Evolutionary conservation across 768 basidiomycete species (phyloP).

Genomic region (Lactifluus piperatus): DNA sequence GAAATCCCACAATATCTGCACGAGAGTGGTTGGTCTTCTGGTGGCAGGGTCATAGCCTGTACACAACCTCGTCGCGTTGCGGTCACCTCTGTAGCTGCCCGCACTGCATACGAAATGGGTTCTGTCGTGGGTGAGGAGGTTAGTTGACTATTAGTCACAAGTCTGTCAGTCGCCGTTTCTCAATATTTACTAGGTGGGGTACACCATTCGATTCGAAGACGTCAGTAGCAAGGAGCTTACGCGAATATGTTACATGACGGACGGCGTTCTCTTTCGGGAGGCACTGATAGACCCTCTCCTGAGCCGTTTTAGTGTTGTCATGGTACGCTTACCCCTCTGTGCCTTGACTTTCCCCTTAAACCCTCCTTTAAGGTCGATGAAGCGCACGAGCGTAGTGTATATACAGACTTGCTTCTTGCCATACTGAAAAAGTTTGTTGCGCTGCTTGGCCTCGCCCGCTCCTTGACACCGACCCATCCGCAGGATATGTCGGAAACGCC

Average conservation of each 20-base stretch:
- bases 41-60: slow-evolving; percentile 81
- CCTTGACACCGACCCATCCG: background rate
- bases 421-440: slow-evolving; percentile 75
- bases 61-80: slow-evolving; percentile 92
- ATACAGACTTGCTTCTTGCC: slow-evolving; percentile 89
- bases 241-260: slow-evolving; percentile 91
- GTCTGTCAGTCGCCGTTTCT: slow-evolving; percentile 88
- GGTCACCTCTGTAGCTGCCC: slow-evolving; percentile 85
- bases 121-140: slow-evolving; percentile 85
- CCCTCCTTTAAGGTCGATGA: slow-evolving; percentile 69
- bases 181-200: slow-evolving; percentile 79
- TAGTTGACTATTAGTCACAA: slow-evolving; percentile 54
- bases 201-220: slow-evolving; percentile 95
- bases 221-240: slow-evolving; percentile 79
- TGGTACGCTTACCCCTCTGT: slow-evolving; percentile 45
- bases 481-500: slow-evolving; percentile 88
- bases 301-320: slow-evolving; percentile 89
- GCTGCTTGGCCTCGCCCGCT: background rate
- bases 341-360: background rate
- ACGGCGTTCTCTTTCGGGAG: slow-evolving; percentile 97
- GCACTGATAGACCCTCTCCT: slow-evolving; percentile 86
- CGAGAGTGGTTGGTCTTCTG: slow-evolving; percentile 86
- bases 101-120: slow-evolving; percentile 92
- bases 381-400: slow-evolving; percentile 93
- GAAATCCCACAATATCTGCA: slow-evolving; percentile 93